Conservation (phyloP, 768 basidiomycete genomes). For the Suillus weaverae region DNA sequence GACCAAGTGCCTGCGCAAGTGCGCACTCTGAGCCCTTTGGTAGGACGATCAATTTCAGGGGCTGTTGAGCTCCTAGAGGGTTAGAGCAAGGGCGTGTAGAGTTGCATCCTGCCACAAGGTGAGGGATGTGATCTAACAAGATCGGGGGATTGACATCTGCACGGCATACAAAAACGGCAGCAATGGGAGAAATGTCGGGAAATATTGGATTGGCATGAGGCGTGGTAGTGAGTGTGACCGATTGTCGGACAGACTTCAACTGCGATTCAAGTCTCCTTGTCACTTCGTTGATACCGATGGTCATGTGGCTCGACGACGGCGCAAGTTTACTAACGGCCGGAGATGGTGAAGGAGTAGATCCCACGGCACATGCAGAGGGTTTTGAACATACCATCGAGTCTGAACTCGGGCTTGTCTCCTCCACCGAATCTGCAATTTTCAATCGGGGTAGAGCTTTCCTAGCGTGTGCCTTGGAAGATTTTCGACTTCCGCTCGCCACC, state of each 20-base stretch:
- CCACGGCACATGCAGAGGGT: not conserved
- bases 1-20: conserved; percentile 61
- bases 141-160: conserved; percentile 74
- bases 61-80: conserved; percentile 22
- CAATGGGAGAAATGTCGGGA: conserved; percentile 14
- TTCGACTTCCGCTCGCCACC: not conserved
- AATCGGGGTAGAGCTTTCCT: not conserved
- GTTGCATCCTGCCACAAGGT: conserved; percentile 77
- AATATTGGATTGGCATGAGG: not conserved
- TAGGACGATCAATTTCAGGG: conserved; percentile 60
- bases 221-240: conserved; percentile 1
- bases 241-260: conserved; percentile 22
- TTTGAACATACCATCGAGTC: not conserved
- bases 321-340: not conserved
- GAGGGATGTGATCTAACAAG: conserved; percentile 73
- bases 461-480: not conserved
- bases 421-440: not conserved
- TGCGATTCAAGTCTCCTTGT: conserved; percentile 71
- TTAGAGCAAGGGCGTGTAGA: conserved; percentile 30
- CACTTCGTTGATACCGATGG: conserved; percentile 68
- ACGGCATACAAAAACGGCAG: conserved; percentile 66
- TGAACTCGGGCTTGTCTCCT: not conserved
- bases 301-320: conserved; percentile 42
- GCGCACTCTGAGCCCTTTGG: conserved; percentile 64
- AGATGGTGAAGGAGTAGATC: not conserved